phyloP scores from a whole-genome alignment of 208 protist species.

The Herpetomonas samuelpessoai region DNA sequence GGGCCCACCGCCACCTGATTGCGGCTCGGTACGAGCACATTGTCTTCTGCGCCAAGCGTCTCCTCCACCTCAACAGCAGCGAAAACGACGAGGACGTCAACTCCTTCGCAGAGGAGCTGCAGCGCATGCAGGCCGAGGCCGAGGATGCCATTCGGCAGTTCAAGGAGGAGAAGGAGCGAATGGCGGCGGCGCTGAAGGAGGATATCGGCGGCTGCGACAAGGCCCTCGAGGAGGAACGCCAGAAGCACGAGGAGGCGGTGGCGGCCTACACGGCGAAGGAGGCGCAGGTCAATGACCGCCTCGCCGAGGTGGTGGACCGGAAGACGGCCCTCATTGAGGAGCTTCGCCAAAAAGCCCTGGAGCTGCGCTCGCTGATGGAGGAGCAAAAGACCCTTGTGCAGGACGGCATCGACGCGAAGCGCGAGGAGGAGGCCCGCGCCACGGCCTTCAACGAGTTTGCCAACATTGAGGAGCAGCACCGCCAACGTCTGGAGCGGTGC shows the following conservation, averaged over 20 bases:
- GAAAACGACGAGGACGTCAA: conserved; percentile 38
- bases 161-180: conserved; percentile 35
- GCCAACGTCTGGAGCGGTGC: conserved; percentile 49
- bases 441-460: conserved; percentile 77
- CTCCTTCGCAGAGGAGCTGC: conserved; percentile 40
- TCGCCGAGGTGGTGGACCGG: conserved; percentile 31
- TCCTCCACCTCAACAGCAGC: conserved; percentile 34
- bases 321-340: conserved; percentile 67
- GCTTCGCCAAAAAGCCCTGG: conserved; percentile 47
- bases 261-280: conserved; percentile 33
- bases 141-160: conserved; percentile 49
- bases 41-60: conserved; percentile 47
- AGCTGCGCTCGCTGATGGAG: conserved; percentile 57
- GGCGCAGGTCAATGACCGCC: conserved; percentile 21
- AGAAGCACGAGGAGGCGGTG: conserved; percentile 30
- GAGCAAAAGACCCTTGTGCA: conserved; percentile 56
- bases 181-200: conserved; percentile 29
- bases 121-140: conserved; percentile 49
- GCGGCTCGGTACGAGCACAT: conserved; percentile 72
- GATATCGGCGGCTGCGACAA: conserved; percentile 52
- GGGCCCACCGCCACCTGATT: conserved; percentile 71
- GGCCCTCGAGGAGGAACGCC: conserved; percentile 39
- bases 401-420: conserved; percentile 36
- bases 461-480: conserved; percentile 63
- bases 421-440: conserved; percentile 49